Evolutionary conservation across 768 basidiomycete genomes (phyloP).

Genomic region (Leccinum sublutescens): DNA sequence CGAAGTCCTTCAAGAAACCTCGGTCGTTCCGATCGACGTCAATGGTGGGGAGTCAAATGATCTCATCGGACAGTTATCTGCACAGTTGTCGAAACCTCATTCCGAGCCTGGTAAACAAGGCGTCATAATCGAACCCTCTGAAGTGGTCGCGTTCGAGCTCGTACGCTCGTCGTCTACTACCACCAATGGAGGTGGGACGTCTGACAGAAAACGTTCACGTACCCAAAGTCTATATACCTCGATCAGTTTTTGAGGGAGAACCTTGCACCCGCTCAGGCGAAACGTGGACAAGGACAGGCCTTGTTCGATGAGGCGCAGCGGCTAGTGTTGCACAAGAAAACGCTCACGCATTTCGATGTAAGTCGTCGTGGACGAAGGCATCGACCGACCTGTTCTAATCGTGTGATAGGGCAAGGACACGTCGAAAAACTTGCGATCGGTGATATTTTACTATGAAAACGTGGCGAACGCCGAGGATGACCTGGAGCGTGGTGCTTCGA

Average conservation of each 20-base stretch:
- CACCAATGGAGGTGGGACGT: slow-evolving; percentile 9
- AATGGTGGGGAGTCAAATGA: slow-evolving; percentile 48
- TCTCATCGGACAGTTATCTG: slow-evolving; percentile 50
- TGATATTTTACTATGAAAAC: slow-evolving; percentile 66
- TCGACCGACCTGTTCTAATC: neutral
- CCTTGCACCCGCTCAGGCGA: slow-evolving; percentile 39
- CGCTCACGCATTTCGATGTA: slow-evolving; percentile 57
- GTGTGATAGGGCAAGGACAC: slow-evolving; percentile 56
- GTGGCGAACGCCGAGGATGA: slow-evolving; percentile 52
- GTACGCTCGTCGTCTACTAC: slow-evolving; percentile 25
- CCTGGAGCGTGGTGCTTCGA: slow-evolving; percentile 41
- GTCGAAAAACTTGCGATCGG: slow-evolving; percentile 56
- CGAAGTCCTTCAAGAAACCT: slow-evolving; percentile 35
- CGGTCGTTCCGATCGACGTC: slow-evolving; percentile 53
- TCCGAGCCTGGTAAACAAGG: slow-evolving; percentile 41
- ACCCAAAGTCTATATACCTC: slow-evolving; percentile 64
- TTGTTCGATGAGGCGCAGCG: slow-evolving; percentile 47
- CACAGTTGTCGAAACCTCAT: slow-evolving; percentile 31
- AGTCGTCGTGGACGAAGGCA: slow-evolving; percentile 18
- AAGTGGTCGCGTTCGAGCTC: slow-evolving; percentile 60
- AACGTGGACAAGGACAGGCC: slow-evolving; percentile 35
- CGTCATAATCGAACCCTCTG: slow-evolving; percentile 61
- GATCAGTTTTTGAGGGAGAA: slow-evolving; percentile 71
- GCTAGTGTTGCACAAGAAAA: slow-evolving; percentile 44
- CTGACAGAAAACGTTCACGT: slow-evolving; percentile 45